Percentiles rank a stretch among this genome's conserved stretches.
Evolutionary conservation across 2,329 filamentous ascomycete genomes (phyloP).

Genomic region (Aspergillus glaucus): DNA sequence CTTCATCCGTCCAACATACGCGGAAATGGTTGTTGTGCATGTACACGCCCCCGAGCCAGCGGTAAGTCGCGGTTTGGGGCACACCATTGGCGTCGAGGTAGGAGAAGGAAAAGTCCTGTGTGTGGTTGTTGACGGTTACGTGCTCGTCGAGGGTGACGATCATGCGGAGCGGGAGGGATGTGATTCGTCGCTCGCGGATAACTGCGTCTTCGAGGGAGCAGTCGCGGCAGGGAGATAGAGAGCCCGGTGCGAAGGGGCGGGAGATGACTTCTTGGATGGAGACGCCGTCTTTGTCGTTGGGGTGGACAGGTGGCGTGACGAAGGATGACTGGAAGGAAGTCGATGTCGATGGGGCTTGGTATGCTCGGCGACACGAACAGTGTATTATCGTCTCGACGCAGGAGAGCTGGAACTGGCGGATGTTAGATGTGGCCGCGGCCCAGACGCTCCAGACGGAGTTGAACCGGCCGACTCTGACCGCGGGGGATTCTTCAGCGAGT

Average conservation of each 20-base stretch:
- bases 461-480: slow-evolving; percentile 6
- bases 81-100: slow-evolving; percentile 15
- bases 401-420: slow-evolving; percentile 22
- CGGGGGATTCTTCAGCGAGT: slow-evolving; percentile 2
- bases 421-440: slow-evolving; percentile 16
- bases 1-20: slow-evolving; percentile 27
- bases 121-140: slow-evolving; percentile 16
- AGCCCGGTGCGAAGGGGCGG: slow-evolving; percentile 10
- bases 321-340: slow-evolving; percentile 1
- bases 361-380: slow-evolving; percentile 5
- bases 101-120: slow-evolving; percentile 17
- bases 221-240: background rate
- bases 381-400: slow-evolving; percentile 7
- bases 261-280: slow-evolving; percentile 13
- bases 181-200: slow-evolving; percentile 9
- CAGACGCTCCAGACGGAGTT: slow-evolving; percentile 17
- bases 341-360: background rate
- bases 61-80: slow-evolving; percentile 20
- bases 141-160: slow-evolving; percentile 15
- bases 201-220: slow-evolving; percentile 7
- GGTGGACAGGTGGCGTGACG: slow-evolving; percentile 7
- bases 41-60: slow-evolving; percentile 36
- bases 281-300: slow-evolving; percentile 12
- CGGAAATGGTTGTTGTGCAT: slow-evolving; percentile 13
- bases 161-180: slow-evolving; percentile 24